Evolutionary conservation across 169 alveolate species (phyloP), one percentile per base, ranked within the genome.

Genomic region (Fabrea salina): DNA sequence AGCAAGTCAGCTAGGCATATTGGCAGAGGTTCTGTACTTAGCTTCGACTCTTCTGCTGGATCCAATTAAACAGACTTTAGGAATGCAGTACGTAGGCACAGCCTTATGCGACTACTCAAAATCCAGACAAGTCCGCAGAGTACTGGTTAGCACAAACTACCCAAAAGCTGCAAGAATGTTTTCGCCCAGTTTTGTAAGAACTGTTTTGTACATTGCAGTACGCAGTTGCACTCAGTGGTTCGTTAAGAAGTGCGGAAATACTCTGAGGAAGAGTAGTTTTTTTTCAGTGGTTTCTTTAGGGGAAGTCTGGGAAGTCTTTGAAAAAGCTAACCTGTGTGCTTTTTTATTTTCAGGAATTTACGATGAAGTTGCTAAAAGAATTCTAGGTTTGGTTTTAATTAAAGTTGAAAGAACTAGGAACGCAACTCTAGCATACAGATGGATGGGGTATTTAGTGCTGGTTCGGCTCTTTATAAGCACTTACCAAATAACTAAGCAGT

Each of bases 321-420:
- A 47, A 37, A 61, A 37, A 37, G 32, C 32, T 32, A 22, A 61
- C 39, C 39, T 61, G 11, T 47, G 54, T 61, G 11, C 39, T 47
- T 61, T 61, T 61, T 3, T 61, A 13, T 30, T 61, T n/a, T 35
- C 74, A 16, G 74, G 74, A 30, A 13, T 30, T 2, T 61, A 61
- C 39, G 74, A 61, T 61, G 74, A 61, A 3, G 25, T 61, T 33
- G 22, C 74, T 13, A 61, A 61, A 61, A 25, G 74, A 37, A 25
- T 61, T 16, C 27, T 61, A 11, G 25, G 25, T 61, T 61, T 61
- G 13, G 43, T 37, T 8, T 35, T 61, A 16, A 13, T 30, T 7
- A 61, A 61, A 35, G 11, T 37, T 1, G 13, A 16, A 32, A 61
- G 74, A 37, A 5, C 74, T 2, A 61, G 51, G 11, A 37, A 16